These are phyloP conservation scores for Sordariomycetes sp. DNA, from an alignment of 2,329 filamentous ascomycete genomes.

Conservation along the genomic window DNA sequence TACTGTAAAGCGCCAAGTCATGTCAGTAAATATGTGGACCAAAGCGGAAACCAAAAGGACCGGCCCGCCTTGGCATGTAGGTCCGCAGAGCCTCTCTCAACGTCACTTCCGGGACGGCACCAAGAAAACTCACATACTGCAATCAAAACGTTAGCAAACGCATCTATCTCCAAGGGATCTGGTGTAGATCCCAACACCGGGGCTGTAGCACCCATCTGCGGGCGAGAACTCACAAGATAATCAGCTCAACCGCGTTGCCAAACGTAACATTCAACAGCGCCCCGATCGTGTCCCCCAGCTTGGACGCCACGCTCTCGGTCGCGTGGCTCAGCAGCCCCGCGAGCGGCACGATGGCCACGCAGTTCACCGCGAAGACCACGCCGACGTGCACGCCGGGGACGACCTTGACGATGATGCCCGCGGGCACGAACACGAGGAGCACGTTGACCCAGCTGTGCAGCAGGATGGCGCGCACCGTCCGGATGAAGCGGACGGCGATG, in stretches of 20 bases:
- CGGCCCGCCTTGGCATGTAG: background rate
- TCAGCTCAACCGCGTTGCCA: slow-evolving; percentile 70
- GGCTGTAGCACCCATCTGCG: background rate
- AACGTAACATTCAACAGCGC: slow-evolving; percentile 69
- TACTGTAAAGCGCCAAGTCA: background rate
- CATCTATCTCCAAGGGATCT: background rate
- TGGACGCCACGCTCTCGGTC: slow-evolving; percentile 63
- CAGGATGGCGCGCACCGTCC: slow-evolving; percentile 43
- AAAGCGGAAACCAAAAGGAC: background rate
- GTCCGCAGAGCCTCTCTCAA: background rate
- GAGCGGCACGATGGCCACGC: slow-evolving; percentile 64
- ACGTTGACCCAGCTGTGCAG: slow-evolving; percentile 71
- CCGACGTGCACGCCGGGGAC: slow-evolving; percentile 42
- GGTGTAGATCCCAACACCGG: background rate
- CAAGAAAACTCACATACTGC: slow-evolving; percentile 39
- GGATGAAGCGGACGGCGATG: slow-evolving; percentile 8
- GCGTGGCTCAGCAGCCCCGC: slow-evolving; percentile 63
- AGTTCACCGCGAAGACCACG: slow-evolving; percentile 63
- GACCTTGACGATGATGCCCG: slow-evolving; percentile 58
- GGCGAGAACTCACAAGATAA: slow-evolving; percentile 51
- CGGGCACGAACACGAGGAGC: slow-evolving; percentile 66
- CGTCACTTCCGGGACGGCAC: background rate
- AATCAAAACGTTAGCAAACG: slow-evolving; percentile 7
- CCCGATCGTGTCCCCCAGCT: slow-evolving; percentile 62
- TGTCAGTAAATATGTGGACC: background rate